These are phyloP conservation scores for Aureobasidium musti DNA, from an alignment of 2,329 filamentous ascomycete genomes.

Conservation along the genomic window DNA sequence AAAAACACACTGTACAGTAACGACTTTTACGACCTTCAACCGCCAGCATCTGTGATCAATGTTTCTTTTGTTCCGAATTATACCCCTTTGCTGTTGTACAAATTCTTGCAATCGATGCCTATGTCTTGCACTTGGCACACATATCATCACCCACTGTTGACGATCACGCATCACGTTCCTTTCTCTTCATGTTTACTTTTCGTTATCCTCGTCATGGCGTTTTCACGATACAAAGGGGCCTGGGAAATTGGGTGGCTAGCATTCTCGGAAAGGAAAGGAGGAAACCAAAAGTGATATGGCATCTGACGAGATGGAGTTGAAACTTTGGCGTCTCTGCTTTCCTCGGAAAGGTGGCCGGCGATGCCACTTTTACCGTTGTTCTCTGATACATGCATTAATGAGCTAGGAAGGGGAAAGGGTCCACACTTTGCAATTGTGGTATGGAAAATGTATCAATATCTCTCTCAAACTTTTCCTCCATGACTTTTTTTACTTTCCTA, in stretches of 20 bases:
- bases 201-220: neutral
- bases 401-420: neutral
- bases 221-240: neutral
- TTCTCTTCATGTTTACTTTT: neutral
- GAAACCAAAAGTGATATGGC: slow-evolving; percentile 7
- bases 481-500: neutral
- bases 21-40: slow-evolving; percentile 22
- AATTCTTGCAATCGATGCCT: slow-evolving; percentile 13
- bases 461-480: neutral
- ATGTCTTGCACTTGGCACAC: neutral
- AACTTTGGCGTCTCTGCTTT: neutral
- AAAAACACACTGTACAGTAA: slow-evolving; percentile 17
- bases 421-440: neutral
- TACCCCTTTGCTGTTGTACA: slow-evolving; percentile 26
- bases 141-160: neutral
- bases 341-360: neutral
- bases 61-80: slow-evolving; percentile 27
- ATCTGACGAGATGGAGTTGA: slow-evolving; percentile 6
- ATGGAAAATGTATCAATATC: neutral
- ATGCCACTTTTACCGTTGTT: slow-evolving; percentile 10
- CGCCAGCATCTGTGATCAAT: slow-evolving; percentile 23
- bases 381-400: slow-evolving; percentile 14
- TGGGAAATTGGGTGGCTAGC: slow-evolving; percentile 17
- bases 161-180: slow-evolving; percentile 12
- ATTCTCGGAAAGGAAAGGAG: slow-evolving; percentile 3